Percentiles rank a stretch among this genome's conserved stretches.
Conservation (phyloP, 2,329 filamentous ascomycete genomes). For the Botrytis pseudocinerea region DNA sequence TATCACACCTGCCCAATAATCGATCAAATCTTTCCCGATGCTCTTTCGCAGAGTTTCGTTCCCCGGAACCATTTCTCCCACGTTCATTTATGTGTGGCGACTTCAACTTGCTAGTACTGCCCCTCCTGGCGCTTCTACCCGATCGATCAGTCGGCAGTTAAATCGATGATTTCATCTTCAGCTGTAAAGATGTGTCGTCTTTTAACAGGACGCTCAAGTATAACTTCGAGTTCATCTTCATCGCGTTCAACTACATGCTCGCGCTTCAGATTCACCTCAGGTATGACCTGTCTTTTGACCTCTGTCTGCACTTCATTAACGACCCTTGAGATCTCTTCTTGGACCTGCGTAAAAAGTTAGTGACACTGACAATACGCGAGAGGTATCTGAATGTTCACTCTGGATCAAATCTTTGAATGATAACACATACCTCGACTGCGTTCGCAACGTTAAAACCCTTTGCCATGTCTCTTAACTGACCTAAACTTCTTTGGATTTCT, state of each 20-base stretch:
- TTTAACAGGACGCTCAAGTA: constrained; percentile 24
- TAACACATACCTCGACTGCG: constrained; percentile 10
- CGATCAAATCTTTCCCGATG: not conserved
- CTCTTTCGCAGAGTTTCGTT: not conserved
- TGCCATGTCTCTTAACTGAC: constrained; percentile 10
- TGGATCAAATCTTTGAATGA: not conserved
- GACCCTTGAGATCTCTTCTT: not conserved
- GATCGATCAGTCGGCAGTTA: constrained; percentile 7
- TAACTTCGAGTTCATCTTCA: constrained; percentile 16
- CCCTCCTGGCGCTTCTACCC: not conserved
- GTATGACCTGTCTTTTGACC: not conserved
- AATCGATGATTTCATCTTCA: constrained; percentile 18
- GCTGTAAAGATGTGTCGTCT: constrained; percentile 20
- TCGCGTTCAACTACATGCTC: constrained; percentile 1
- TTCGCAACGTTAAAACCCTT: not conserved
- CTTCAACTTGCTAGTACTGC: not conserved
- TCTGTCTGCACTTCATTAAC: not conserved
- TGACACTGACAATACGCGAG: not conserved
- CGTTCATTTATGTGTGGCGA: not conserved
- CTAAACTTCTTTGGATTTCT: constrained; percentile 11
- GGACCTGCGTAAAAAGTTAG: constrained; percentile 5
- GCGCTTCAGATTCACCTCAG: constrained; percentile 13
- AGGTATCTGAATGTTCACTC: not conserved
- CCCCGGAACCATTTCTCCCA: not conserved
- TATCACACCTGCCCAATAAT: not conserved